A percentile compares a stretch with the other conserved stretches of the same genome.
Evolutionary conservation across 2,329 filamentous ascomycete genomes (phyloP).

Genomic region (Huntiella omanensis): DNA sequence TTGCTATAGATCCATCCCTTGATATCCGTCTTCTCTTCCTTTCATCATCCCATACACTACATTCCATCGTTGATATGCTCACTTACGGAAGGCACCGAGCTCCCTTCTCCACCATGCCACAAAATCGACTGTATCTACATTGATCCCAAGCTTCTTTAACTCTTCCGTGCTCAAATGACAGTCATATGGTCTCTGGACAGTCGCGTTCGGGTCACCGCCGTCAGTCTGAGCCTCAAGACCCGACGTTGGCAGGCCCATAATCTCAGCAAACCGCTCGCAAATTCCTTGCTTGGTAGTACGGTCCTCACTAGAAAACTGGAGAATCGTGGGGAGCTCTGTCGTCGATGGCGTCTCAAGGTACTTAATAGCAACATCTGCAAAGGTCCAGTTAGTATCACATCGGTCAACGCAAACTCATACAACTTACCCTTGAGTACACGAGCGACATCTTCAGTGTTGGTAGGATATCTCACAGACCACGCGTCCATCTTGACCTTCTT

Average conservation of each 20-base stretch:
- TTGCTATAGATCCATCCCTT: not conserved
- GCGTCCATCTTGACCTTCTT: conserved; percentile 61
- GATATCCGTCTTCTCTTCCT: not conserved
- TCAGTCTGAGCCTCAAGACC: conserved; percentile 51
- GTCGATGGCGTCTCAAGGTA: conserved; percentile 37
- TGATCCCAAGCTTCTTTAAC: conserved; percentile 54
- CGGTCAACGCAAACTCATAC: not conserved
- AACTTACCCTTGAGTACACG: conserved; percentile 50
- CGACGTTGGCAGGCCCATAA: conserved; percentile 54
- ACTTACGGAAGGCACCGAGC: conserved; percentile 39
- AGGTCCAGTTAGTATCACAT: not conserved
- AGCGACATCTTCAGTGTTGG: conserved; percentile 73
- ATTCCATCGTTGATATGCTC: conserved; percentile 4
- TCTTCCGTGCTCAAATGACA: conserved; percentile 66
- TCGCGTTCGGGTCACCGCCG: conserved; percentile 51
- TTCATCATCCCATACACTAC: not conserved
- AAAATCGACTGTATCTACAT: conserved; percentile 58
- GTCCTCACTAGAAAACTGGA: conserved; percentile 80
- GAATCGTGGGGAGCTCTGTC: conserved; percentile 41
- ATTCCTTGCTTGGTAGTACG: conserved; percentile 82
- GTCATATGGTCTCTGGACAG: conserved; percentile 67
- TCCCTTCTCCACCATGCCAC: conserved; percentile 60
- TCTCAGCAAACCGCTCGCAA: conserved; percentile 56
- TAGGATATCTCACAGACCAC: conserved; percentile 69
- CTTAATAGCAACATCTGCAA: conserved; percentile 46